Evolutionary conservation across 2,329 filamentous ascomycete species (phyloP), one percentile per base, ranked within the genome.

Genomic region (Thelonectria olida): DNA sequence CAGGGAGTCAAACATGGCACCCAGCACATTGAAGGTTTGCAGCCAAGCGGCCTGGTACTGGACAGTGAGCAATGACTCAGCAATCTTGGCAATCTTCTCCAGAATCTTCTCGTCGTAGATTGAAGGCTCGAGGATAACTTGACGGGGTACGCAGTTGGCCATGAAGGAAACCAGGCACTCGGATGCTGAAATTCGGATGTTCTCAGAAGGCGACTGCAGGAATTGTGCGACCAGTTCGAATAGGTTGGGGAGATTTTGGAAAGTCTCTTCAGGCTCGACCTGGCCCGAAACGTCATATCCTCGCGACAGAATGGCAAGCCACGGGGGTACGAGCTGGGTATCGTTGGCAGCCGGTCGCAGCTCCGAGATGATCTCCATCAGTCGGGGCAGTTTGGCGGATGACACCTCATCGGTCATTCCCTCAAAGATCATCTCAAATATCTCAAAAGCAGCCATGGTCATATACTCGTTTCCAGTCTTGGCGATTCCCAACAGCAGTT

Each of bases 351-450:
- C 92, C 8, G 96, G 96, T 68, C 95, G 92, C 67, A 99, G 81
- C 75, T 98, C 94, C 12, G 91, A 90, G 68, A 99, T 97, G 53
- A 96, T 93, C 66, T 97, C 93, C 71, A 98, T 85, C 12, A 99
- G 85, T 58, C 92, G 88, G 3, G 94, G 93, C 12, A 99, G 84
- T 79, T 98, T 99, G 1, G 92, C 87, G 3, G 93, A 96, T 0
- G 94, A 92, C 49, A 94, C 85, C 67, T 97, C 93, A 67, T 94
- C 91, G 15, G 89, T 87, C 90, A 99, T 94, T 7, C 93, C 91
- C 70, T 91, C 90, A 67, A 99, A 98, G 44, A 98, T 97, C 76
- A 97, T 91, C 76, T 99, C 96, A 72, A 99, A 99, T 4, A 98
- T 95, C 67, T 97, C 95, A 71, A 99, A 97, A 0, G 94, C 92